Evolutionary conservation across 768 basidiomycete genomes (phyloP), one percentile per base, ranked within the genome.

Genomic region (Dioszegia hungarica): DNA sequence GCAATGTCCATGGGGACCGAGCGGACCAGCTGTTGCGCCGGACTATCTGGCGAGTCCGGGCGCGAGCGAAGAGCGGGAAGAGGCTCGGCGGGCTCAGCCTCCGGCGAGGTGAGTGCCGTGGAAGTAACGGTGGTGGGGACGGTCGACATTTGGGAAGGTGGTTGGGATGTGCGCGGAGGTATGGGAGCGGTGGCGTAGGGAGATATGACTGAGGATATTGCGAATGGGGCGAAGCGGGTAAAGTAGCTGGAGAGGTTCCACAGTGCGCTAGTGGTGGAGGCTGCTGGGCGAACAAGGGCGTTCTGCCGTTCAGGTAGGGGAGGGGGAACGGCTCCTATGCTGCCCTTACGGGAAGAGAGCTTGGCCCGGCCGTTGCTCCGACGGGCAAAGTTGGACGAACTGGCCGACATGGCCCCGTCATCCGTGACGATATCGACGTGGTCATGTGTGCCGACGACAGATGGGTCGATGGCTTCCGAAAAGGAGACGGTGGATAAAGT

Each of bases 1-100:
- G 67, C 57, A 31, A 72, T 72, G 45, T 72, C 61, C 68, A 72
- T 67, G 1, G 70, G 70, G 5, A 72, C 51, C 50, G 62, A 64
- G 29, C 66, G 40, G 20, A 72, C 70, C 52, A 72, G 48, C 25
- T 67, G 54, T 27, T 60, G 59, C 24, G 62, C 57, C 3, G 54
- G 63, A 12, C 40, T 44, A n/a, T 57, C 56, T 14, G 48, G 49
- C 0, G 38, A 41, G 19, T 62, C 62, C 2, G 48, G 38, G 2
- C 45, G 31, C 6, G 52, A 44, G 11, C 53, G 57, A 28, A 27
- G 20, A 2, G 56, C 54, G 0, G 60, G 54, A 9, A 59, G 28
- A 10, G 63, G 61, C 20, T 53, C 52, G 6, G 51, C 29, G n/a
- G 46, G 40, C 36, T 37, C 4, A 40, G 57, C 22, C 31, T 20